phyloP scores from a whole-genome alignment of 78 protist genomes.

The Protostelium mycophagum region DNA sequence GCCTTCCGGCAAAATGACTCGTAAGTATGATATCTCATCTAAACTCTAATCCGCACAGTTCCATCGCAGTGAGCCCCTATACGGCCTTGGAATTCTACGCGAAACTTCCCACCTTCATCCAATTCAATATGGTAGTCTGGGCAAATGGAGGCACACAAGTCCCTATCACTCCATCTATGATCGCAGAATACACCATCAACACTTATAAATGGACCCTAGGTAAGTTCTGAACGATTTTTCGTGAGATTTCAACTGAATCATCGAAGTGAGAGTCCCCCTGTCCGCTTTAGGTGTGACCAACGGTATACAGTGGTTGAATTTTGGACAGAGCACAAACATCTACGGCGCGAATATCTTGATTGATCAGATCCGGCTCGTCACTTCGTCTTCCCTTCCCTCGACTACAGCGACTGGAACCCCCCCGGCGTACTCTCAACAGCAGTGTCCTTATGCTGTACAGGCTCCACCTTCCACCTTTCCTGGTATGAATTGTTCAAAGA shows the following conservation, averaged over 20 bases:
- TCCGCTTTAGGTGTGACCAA: neutral
- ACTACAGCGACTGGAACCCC: neutral
- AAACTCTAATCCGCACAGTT: too few relatives aligned
- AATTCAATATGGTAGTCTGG: neutral
- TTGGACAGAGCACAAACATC: neutral
- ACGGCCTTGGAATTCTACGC: neutral
- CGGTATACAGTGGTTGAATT: too few relatives aligned
- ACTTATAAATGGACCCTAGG: neutral
- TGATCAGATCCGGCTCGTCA: neutral
- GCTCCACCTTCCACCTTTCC: too few relatives aligned
- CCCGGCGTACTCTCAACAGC: neutral
- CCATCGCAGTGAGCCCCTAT: neutral
- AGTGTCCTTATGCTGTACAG: too few relatives aligned
- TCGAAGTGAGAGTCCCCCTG: neutral
- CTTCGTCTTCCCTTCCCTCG: neutral
- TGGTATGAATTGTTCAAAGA: too few relatives aligned
- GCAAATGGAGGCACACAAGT: neutral
- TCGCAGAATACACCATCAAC: neutral
- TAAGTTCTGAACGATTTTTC: neutral
- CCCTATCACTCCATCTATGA: neutral
- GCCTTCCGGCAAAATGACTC: too few relatives aligned
- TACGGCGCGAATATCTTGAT: neutral
- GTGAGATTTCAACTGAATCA: neutral
- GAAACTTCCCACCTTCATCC: neutral
- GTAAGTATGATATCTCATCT: too few relatives aligned